phyloP scores from a whole-genome alignment of 768 basidiomycete genomes.

The Scleroderma citrinum region DNA sequence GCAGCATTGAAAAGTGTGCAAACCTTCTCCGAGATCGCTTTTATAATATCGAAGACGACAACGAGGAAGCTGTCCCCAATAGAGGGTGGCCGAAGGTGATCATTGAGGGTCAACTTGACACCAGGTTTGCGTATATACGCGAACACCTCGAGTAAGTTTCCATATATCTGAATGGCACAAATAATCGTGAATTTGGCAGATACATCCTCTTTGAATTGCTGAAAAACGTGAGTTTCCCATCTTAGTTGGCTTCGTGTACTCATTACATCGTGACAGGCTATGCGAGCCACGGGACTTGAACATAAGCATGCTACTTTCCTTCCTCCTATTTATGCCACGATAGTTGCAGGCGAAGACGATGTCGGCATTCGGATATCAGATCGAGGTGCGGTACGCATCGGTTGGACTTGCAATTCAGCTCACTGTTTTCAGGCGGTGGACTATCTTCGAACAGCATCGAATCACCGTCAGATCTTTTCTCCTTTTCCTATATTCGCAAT shows the following conservation, averaged over 20 bases:
- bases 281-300: conserved; percentile 57
- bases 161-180: background rate
- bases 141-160: conserved; percentile 75
- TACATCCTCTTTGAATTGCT: conserved; percentile 88
- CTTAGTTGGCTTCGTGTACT: background rate
- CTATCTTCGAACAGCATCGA: conserved; percentile 48
- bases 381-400: conserved; percentile 49
- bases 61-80: conserved; percentile 18
- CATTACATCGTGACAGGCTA: conserved; percentile 43
- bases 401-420: conserved; percentile 5
- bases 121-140: conserved; percentile 74
- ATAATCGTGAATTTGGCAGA: conserved; percentile 28
- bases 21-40: conserved; percentile 47
- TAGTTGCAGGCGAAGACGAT: conserved; percentile 67
- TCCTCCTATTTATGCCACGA: conserved; percentile 69
- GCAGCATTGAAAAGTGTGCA: conserved; percentile 66
- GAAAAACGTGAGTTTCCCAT: conserved; percentile 59
- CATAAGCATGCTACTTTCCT: conserved; percentile 38
- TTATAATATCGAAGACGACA: conserved; percentile 37
- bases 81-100: conserved; percentile 55
- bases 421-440: conserved; percentile 56
- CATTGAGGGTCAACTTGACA: conserved; percentile 67
- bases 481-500: conserved; percentile 83
- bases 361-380: conserved; percentile 87
- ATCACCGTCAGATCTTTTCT: conserved; percentile 74